phyloP scores from a whole-genome alignment of 2,329 filamentous ascomycete genomes.

The Exserohilum rostratum region DNA sequence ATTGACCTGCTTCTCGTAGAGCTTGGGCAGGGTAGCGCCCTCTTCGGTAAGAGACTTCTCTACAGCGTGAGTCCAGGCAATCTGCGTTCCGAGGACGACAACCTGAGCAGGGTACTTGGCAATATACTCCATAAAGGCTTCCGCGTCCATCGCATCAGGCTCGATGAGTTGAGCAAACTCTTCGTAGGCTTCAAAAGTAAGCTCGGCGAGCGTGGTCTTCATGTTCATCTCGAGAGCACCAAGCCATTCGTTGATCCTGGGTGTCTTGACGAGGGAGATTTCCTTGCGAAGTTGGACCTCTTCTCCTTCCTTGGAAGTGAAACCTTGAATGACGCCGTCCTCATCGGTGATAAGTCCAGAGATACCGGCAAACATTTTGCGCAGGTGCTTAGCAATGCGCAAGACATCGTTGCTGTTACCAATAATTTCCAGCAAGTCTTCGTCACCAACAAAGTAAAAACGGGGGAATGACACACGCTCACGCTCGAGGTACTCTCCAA shows the following conservation, averaged over 20 bases:
- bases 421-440: constrained; percentile 98
- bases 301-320: constrained; percentile 95
- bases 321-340: constrained; percentile 84
- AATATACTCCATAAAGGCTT: constrained; percentile 79
- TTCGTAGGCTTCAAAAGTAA: constrained; percentile 83
- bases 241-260: constrained; percentile 99
- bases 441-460: constrained; percentile 99
- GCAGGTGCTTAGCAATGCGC: constrained; percentile 97
- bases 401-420: constrained; percentile 98
- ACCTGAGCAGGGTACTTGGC: constrained; percentile 88
- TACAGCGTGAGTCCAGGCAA: constrained; percentile 88
- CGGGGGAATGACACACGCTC: constrained; percentile 96
- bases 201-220: constrained; percentile 90
- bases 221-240: constrained; percentile 88
- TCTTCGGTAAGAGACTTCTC: constrained; percentile 76
- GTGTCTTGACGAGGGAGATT: constrained; percentile 90
- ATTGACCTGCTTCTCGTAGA: constrained; percentile 83
- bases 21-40: constrained; percentile 68
- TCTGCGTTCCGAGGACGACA: constrained; percentile 91
- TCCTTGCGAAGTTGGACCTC: constrained; percentile 85
- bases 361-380: constrained; percentile 99
- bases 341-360: constrained; percentile 91
- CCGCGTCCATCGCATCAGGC: constrained; percentile 70
- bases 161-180: constrained; percentile 81
- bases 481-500: constrained; percentile 97